Evolutionary conservation across 1,284 basidiomycete genomes (phyloP), one percentile per base, ranked within the genome.

Genomic region (Ganoderma resinaceum): DNA sequence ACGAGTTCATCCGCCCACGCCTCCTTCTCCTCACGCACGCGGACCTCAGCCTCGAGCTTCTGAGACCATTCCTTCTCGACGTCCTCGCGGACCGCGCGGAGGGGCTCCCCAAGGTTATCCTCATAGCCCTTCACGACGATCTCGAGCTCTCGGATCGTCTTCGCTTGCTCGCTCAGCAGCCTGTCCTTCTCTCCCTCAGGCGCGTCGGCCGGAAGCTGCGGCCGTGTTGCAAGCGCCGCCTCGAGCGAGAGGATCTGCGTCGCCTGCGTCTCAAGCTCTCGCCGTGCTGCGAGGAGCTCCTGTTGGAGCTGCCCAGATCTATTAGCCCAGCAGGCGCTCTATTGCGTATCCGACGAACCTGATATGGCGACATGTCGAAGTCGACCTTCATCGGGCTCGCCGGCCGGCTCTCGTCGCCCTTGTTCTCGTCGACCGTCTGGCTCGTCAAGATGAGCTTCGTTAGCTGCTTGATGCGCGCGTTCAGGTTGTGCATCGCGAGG

Each of bases 391-490:
- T 86, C 0, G 95, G 95, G 78, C 93, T 95, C 11, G 84, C 84
- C 0, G 95, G 92, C 23, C 92, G 83, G 35, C 91, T 91, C 70
- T 92, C 89, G 59, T 89, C 89, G 43, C 87, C 87, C 72, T 84
- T 87, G 43, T 78, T 83, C 72, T 93, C 90, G 66, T 90, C 91
- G 23, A 96, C 88, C 1, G 88, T 93, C 72, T 93, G 89, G 72
- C 93, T 95, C 3, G 94, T 96, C 70, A 97, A 81, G 74, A 96
- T 97, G 61, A 96, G 84, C 76, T 93, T 95, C 69, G 93, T 95
- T 60, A 97, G 83, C 79, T 96, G 95, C 67, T 91, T 88, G 76
- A 96, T 93, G 42, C 95, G 85, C 58, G 87, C 84, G 75, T 94
- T 95, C 61, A 95, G 85, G 72, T 95, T 93, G 58, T 88, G 86